A percentile compares a stretch with the other conserved stretches of the same genome.
Conservation (phyloP, 805 yeast genomes). For the Candida oleophila region DNA sequence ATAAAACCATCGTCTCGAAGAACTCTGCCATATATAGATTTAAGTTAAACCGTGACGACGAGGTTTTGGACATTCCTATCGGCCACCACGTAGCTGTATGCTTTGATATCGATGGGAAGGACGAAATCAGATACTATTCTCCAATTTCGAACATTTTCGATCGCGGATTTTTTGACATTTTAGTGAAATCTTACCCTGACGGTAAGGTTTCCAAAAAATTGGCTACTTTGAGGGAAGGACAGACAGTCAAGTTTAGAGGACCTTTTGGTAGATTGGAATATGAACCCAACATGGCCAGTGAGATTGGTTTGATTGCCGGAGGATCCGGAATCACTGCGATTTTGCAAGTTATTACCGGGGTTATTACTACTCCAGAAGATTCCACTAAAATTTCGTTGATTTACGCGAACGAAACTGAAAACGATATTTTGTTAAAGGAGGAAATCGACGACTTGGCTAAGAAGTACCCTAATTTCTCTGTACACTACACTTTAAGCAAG, state of each 20-base stretch:
- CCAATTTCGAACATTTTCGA: conserved; percentile 74
- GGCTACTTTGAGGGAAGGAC: conserved; percentile 64
- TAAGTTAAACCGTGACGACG: conserved; percentile 58
- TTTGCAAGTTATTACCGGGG: conserved; percentile 71
- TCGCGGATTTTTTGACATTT: conserved; percentile 70
- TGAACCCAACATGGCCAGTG: conserved; percentile 54
- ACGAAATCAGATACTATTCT: conserved; percentile 65
- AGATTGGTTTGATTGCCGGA: conserved; percentile 73
- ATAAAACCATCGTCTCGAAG: conserved; percentile 69
- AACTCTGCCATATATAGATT: conserved; percentile 76
- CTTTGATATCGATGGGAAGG: conserved; percentile 47
- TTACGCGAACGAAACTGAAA: conserved; percentile 73
- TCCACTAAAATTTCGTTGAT: conserved; percentile 58
- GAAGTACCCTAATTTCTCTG: conserved; percentile 60
- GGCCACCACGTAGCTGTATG: conserved; percentile 75
- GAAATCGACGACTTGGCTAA: conserved; percentile 70
- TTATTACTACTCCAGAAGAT: conserved; percentile 70
- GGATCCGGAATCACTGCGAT: conserved; percentile 92
- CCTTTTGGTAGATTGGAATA: conserved; percentile 75
- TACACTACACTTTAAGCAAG: conserved; percentile 55
- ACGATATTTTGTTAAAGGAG: conserved; percentile 68
- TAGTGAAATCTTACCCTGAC: conserved; percentile 72
- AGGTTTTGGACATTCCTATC: conserved; percentile 63
- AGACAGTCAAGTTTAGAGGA: conserved; percentile 69
- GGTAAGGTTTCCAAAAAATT: conserved; percentile 69